Evolutionary conservation across 305 asterid genomes (phyloP).

Genomic region (Fraxinus angustifolia): DNA sequence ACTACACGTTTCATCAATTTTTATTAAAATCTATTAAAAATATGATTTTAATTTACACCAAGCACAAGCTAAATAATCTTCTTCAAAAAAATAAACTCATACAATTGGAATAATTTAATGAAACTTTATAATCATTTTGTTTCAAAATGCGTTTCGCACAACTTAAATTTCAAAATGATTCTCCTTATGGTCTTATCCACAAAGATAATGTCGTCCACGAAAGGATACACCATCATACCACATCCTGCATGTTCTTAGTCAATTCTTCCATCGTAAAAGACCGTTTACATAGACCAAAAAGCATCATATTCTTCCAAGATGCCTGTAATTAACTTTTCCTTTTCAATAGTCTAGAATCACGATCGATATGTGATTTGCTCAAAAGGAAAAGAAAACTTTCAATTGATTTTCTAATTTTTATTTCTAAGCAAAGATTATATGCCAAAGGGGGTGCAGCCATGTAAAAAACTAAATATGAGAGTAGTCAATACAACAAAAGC

Average conservation of each 20-base stretch:
- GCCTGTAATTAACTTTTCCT: neutral
- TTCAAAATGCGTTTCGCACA: neutral
- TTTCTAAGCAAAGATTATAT: neutral
- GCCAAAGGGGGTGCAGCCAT: neutral
- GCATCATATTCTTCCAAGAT: neutral
- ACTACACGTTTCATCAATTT: neutral
- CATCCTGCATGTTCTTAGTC: neutral
- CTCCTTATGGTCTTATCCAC: neutral
- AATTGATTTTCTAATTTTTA: neutral
- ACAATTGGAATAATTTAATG: neutral
- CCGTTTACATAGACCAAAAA: neutral
- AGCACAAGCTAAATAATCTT: neutral
- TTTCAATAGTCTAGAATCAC: neutral
- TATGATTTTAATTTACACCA: neutral
- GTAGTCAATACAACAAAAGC: neutral
- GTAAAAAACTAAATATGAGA: neutral
- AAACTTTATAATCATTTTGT: neutral
- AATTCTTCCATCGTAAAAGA: neutral
- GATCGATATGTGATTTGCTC: neutral
- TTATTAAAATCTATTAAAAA: neutral
- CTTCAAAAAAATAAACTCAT: neutral
- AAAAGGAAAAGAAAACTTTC: neutral
- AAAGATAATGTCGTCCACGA: neutral
- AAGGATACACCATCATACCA: neutral
- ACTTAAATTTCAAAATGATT: neutral